These are phyloP conservation scores for Oxytropis ochrocephala DNA, from an alignment of 306 rosid genomes.

Conservation along the genomic window DNA sequence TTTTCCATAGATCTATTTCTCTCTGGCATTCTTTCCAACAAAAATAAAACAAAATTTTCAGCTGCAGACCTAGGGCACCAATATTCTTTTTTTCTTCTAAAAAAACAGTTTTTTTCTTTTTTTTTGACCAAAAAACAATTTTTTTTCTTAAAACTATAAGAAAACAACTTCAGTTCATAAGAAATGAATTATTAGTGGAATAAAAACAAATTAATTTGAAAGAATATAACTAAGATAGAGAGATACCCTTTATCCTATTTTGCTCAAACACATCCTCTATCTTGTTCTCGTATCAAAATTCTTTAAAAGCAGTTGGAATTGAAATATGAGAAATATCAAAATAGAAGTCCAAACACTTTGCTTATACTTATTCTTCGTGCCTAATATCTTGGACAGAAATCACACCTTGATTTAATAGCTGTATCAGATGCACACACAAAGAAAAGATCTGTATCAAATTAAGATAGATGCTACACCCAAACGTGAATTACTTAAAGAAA, in stretches of 20 bases:
- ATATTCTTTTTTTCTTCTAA: too few species aligned
- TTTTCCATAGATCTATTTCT: too few species aligned
- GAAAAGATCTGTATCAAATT: background rate
- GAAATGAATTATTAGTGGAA: background rate
- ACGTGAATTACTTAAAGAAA: background rate
- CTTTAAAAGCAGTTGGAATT: constrained; percentile 16
- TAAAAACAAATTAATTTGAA: background rate
- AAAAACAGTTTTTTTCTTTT: too few species aligned
- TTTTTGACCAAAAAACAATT: too few species aligned
- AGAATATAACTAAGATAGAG: constrained; percentile 4
- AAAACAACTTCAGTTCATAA: background rate
- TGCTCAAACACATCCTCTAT: background rate
- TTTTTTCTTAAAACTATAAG: too few species aligned
- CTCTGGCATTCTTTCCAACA: too few species aligned
- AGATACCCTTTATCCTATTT: constrained; percentile 13
- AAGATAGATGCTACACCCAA: constrained; percentile 4
- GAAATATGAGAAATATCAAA: background rate
- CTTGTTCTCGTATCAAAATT: background rate
- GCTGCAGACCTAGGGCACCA: too few species aligned
- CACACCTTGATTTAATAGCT: constrained; percentile 9
- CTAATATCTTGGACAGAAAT: constrained; percentile 12
- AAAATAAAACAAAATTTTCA: too few species aligned
- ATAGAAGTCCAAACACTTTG: background rate
- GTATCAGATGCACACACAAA: background rate
- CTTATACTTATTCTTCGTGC: constrained; percentile 14